Percentiles rank a stretch among this genome's conserved stretches.
phyloP scores from a whole-genome alignment of 2,329 filamentous ascomycete species.

The Exutisphaerella laricina region DNA sequence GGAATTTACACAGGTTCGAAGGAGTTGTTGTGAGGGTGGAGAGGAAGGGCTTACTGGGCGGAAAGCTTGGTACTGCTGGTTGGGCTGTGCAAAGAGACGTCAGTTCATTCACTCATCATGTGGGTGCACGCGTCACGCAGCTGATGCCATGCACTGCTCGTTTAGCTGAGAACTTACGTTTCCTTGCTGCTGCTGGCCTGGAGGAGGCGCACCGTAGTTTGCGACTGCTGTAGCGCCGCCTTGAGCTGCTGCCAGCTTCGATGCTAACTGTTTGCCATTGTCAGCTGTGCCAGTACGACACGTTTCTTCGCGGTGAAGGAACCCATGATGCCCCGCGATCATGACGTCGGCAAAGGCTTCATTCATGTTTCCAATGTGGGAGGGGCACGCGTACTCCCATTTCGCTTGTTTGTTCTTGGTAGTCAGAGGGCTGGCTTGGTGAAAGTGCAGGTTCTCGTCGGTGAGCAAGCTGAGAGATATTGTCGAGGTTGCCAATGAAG shows the following conservation, averaged over 20 bases:
- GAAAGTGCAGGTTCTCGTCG: too few species aligned
- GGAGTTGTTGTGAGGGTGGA: conserved; percentile 11
- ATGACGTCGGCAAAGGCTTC: too few species aligned
- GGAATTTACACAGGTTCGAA: conserved; percentile 2
- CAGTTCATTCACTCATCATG: conserved; percentile 13
- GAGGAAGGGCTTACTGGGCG: too few species aligned
- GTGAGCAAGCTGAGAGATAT: too few species aligned
- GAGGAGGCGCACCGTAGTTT: conserved; percentile 31
- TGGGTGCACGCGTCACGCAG: conserved; percentile 16
- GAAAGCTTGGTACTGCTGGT: conserved; percentile 52
- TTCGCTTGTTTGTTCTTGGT: too few species aligned
- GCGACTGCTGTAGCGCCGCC: conserved; percentile 26
- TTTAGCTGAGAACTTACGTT: conserved; percentile 46
- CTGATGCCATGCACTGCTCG: conserved; percentile 2
- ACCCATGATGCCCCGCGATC: too few species aligned
- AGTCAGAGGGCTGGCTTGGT: too few species aligned
- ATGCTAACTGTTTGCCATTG: conserved; percentile 44
- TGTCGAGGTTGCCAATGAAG: too few species aligned
- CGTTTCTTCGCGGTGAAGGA: too few species aligned
- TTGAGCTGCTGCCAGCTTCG: conserved; percentile 44
- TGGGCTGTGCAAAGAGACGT: conserved; percentile 21
- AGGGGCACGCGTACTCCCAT: too few species aligned
- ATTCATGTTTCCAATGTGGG: too few species aligned
- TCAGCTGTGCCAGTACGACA: too few species aligned
- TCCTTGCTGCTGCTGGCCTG: conserved; percentile 33